Evolutionary conservation across 2,329 filamentous ascomycete genomes (phyloP), one percentile per base, ranked within the genome.

Genomic region (Macrophomina tecta): DNA sequence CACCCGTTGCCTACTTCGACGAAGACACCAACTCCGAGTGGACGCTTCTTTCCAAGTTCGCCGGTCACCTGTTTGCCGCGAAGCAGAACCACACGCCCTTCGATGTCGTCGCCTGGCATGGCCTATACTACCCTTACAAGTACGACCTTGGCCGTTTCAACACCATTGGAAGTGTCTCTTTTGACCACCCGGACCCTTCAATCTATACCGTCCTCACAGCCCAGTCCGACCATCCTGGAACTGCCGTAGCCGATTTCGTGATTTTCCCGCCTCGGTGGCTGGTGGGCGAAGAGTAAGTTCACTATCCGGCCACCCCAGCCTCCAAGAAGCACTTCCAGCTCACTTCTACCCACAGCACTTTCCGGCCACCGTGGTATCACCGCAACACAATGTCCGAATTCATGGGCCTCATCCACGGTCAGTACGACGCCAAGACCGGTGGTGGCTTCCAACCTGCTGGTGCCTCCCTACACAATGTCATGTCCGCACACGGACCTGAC

Each of bases 251-350:
- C 6, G 90, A 92, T 79, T 91, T 92, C 71, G 87, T 91, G 72
- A 88, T 91, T 76, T 91, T 92, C 79, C 89, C 89, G 9, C 89
- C 90, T 1, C 84, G 89, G 61, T 92, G 89, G 89, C 84, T 91
- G 40, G 88, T 90, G 0, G 86, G 84, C 1, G 87, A 90, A 72
- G 83, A 90, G 58, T 62, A 49, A 62, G 58, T n/a, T n/a, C 4
- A 8, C 73, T 28, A 34, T 14, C 30, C 30, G n/a, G 5, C 3
- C 12, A 16, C 23, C 8, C 23, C 46, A 32, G 30, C 34, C 28
- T 1, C 32, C 9, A 16, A 8, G 34, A 16, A n/a, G 11, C 2
- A 5, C 9, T 14, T 18, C 49, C 14, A 23, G n/a, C 42, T 49
- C 11, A 49, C 58, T 9, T 18, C n/a, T 28, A 6, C 9, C 30